A percentile compares a stretch with the other conserved stretches of the same genome.
phyloP scores from a whole-genome alignment of 371 early-diverging fungal genomes.

The Neoconidiobolus thromboides region DNA sequence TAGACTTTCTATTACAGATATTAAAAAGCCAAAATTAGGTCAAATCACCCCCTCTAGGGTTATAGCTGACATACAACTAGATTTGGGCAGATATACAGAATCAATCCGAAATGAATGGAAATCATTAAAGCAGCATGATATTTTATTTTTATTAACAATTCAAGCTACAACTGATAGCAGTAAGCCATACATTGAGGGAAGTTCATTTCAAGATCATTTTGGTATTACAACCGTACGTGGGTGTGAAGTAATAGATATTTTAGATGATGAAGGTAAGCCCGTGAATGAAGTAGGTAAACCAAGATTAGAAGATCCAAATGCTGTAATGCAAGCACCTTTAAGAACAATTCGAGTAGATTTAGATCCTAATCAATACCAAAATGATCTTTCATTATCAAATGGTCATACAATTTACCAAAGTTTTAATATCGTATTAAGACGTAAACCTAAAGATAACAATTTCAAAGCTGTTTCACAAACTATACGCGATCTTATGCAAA shows the following conservation, averaged over 20 bases:
- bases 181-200: constrained; percentile 8
- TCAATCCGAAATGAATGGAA: constrained; percentile 76
- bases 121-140: constrained; percentile 55
- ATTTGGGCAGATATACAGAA: constrained; percentile 39
- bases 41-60: constrained; percentile 51
- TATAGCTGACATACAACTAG: constrained; percentile 46
- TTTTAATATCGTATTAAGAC: constrained; percentile 76
- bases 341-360: constrained; percentile 60
- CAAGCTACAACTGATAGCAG: constrained; percentile 29
- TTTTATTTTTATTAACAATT: constrained; percentile 55
- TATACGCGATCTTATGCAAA: constrained; percentile 68
- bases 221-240: constrained; percentile 69
- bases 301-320: constrained; percentile 18
- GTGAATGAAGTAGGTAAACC: constrained; percentile 30
- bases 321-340: constrained; percentile 22
- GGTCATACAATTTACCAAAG: constrained; percentile 43
- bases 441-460: constrained; percentile 70
- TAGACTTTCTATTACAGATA: constrained; percentile 37
- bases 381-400: constrained; percentile 11
- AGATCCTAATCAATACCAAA: constrained; percentile 66
- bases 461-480: constrained; percentile 80
- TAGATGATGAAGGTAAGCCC: constrained; percentile 53
- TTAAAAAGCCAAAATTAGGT: constrained; percentile 57
- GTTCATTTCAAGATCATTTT: constrained; percentile 33
- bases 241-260: constrained; percentile 56